Conservation (phyloP, 2,329 filamentous ascomycete species). For the Tolypocladium nubicola region DNA sequence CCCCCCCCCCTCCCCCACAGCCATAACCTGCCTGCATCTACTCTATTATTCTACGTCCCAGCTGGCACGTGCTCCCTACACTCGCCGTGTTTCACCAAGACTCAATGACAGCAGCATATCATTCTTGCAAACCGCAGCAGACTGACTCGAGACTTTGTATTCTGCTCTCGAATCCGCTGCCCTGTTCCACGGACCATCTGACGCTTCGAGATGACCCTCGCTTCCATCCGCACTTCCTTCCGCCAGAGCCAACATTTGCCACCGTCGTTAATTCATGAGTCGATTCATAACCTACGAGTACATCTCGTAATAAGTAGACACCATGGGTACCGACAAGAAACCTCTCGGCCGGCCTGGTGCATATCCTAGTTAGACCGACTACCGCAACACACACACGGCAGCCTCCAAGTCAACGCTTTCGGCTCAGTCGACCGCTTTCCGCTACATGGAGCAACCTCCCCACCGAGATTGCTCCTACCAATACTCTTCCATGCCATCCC, state of each 20-base stretch:
- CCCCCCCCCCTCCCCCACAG: no score
- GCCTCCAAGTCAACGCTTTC: background rate
- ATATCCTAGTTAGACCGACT: background rate
- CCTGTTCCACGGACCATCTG: no score
- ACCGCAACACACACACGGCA: background rate
- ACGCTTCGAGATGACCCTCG: background rate
- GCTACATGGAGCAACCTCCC: background rate
- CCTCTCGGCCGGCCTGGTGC: background rate
- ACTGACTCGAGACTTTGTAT: background rate
- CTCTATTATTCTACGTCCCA: no score
- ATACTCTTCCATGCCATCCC: background rate
- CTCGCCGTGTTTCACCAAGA: background rate
- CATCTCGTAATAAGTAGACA: background rate
- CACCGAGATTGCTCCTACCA: background rate
- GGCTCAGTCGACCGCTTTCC: background rate
- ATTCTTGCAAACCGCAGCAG: background rate
- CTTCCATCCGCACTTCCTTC: background rate
- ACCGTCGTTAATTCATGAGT: background rate
- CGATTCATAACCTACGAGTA: background rate
- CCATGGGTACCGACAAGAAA: background rate
- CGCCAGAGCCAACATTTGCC: background rate
- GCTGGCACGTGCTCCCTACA: no score
- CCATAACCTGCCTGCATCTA: no score
- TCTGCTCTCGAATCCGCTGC: background rate
- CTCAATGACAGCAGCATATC: background rate